These are phyloP conservation scores for Aspergillus campestris DNA, from an alignment of 495 filamentous ascomycete species.

Conservation along the genomic window DNA sequence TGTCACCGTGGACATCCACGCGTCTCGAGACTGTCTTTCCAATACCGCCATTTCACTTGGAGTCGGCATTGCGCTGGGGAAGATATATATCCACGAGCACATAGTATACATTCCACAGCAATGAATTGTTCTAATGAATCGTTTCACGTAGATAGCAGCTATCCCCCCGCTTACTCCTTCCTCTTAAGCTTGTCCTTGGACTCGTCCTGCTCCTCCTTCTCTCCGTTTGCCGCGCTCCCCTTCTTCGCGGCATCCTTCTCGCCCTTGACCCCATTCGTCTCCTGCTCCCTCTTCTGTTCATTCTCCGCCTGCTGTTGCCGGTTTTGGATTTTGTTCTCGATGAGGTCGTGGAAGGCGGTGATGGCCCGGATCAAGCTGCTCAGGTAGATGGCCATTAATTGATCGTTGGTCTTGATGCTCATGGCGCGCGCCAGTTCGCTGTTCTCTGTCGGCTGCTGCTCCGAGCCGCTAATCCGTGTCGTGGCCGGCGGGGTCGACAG, in stretches of 20 bases:
- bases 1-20: no score
- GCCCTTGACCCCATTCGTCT: conserved; percentile 43
- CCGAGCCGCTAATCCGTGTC: conserved; percentile 36
- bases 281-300: conserved; percentile 71
- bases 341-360: conserved; percentile 97
- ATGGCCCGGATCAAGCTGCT: conserved; percentile 95
- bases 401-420: conserved; percentile 98
- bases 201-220: conserved; percentile 56
- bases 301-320: conserved; percentile 93
- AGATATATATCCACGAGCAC: no score
- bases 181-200: conserved; percentile 53
- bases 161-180: conserved; percentile 38
- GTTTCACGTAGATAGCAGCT: conserved; percentile 19
- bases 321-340: conserved; percentile 99
- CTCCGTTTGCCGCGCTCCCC: conserved; percentile 49
- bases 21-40: no score
- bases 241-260: conserved; percentile 59
- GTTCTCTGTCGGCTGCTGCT: conserved; percentile 47
- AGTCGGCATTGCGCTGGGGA: no score
- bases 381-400: conserved; percentile 95
- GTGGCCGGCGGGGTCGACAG: conserved; percentile 70
- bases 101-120: conserved; percentile 23
- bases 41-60: no score
- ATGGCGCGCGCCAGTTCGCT: conserved; percentile 86
- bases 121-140: conserved; percentile 21